phyloP scores from a whole-genome alignment of 2,329 filamentous ascomycete species.

The Neofusicoccum umdonicola region DNA sequence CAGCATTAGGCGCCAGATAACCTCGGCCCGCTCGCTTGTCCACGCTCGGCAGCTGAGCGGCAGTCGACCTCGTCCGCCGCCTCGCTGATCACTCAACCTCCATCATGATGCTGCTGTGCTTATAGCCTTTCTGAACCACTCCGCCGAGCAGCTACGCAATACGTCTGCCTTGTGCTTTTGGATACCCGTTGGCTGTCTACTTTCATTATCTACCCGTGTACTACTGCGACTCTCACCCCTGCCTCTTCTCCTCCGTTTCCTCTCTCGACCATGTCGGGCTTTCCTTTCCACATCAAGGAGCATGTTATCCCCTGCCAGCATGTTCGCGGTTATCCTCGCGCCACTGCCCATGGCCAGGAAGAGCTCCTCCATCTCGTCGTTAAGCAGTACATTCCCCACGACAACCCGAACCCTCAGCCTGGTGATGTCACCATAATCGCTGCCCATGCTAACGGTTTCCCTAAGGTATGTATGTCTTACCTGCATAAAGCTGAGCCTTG shows the following conservation, averaged over 20 bases:
- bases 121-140: background rate
- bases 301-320: slow-evolving; percentile 72
- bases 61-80: slow-evolving; percentile 23
- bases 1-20: slow-evolving; percentile 1
- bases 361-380: slow-evolving; percentile 71
- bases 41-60: background rate
- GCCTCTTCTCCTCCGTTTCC: background rate
- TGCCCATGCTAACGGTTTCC: slow-evolving; percentile 88
- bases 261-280: slow-evolving; percentile 55
- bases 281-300: slow-evolving; percentile 61
- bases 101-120: background rate
- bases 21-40: slow-evolving; percentile 20
- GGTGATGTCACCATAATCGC: slow-evolving; percentile 84
- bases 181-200: background rate
- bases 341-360: slow-evolving; percentile 70
- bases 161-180: background rate
- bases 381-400: slow-evolving; percentile 82
- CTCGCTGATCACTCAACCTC: slow-evolving; percentile 7
- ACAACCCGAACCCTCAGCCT: slow-evolving; percentile 64
- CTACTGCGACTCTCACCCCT: background rate
- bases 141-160: background rate
- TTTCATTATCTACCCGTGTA: background rate
- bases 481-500: background rate
- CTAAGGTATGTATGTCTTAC: slow-evolving; percentile 65
- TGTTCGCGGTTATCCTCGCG: slow-evolving; percentile 76